These are phyloP conservation scores for Geosmithia flava DNA, from an alignment of 2,329 filamentous ascomycete genomes.

Conservation along the genomic window DNA sequence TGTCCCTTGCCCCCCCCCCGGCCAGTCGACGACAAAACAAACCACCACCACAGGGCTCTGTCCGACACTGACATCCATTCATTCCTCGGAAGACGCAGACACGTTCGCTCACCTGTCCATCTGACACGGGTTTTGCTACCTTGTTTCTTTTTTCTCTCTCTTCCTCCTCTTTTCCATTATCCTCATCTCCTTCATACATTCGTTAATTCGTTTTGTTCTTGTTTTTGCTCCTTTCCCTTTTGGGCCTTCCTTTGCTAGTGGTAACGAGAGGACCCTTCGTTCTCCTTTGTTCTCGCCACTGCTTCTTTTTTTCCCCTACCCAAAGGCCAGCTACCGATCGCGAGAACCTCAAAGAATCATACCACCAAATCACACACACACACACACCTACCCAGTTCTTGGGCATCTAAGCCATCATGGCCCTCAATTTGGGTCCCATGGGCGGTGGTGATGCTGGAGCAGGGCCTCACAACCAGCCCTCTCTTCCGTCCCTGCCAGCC, in stretches of 20 bases:
- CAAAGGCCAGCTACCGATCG: neutral
- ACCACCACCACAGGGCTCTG: neutral
- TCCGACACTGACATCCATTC: neutral
- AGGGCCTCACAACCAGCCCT: constrained; percentile 67
- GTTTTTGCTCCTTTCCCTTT: neutral
- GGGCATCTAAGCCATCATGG: constrained; percentile 37
- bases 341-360: too few relatives aligned
- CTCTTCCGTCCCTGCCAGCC: constrained; percentile 74
- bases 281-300: neutral
- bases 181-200: neutral
- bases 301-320: neutral
- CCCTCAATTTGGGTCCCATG: constrained; percentile 41
- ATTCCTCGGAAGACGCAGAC: neutral
- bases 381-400: neutral
- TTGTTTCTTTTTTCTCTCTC: neutral
- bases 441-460: constrained; percentile 32
- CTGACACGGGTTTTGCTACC: neutral
- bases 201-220: neutral
- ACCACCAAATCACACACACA: too few relatives aligned
- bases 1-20: neutral
- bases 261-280: too few relatives aligned
- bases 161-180: neutral
- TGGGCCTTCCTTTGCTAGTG: neutral
- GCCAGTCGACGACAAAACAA: neutral
- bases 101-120: neutral